Evolutionary conservation across 768 basidiomycete species (phyloP).

Genomic region (Kwoniella dejecticola): DNA sequence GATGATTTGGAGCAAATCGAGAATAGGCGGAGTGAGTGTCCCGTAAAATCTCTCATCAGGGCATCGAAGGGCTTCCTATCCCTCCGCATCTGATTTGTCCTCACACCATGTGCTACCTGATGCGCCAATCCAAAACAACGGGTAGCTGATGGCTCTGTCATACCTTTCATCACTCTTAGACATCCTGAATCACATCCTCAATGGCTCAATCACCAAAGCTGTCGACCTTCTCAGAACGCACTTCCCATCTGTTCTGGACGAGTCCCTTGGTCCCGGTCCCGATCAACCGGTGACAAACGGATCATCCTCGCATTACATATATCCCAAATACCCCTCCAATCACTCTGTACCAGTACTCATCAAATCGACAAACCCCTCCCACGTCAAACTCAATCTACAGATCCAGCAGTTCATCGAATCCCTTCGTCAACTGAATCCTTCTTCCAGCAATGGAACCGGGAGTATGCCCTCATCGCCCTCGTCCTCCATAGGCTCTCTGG

Average conservation of each 20-base stretch:
- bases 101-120: no score
- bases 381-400: constrained; percentile 79
- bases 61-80: background rate
- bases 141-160: no score
- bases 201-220: constrained; percentile 74
- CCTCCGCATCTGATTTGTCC: no score
- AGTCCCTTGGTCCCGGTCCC: background rate
- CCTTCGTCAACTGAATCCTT: constrained; percentile 61
- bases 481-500: constrained; percentile 60
- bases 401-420: constrained; percentile 86
- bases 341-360: constrained; percentile 30
- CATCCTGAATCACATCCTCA: constrained; percentile 69
- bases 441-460: constrained; percentile 66
- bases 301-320: background rate
- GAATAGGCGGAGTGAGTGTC: constrained; percentile 29
- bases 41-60: background rate
- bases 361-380: constrained; percentile 67
- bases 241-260: constrained; percentile 71
- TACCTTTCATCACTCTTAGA: no score
- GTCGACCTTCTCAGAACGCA: constrained; percentile 67
- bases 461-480: constrained; percentile 63
- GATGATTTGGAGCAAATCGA: constrained; percentile 30
- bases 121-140: no score
- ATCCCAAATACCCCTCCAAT: background rate
- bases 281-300: constrained; percentile 15